Evolutionary conservation across 257 asterid species (phyloP), one percentile per base, ranked within the genome.

Genomic region (Misopates orontium): DNA sequence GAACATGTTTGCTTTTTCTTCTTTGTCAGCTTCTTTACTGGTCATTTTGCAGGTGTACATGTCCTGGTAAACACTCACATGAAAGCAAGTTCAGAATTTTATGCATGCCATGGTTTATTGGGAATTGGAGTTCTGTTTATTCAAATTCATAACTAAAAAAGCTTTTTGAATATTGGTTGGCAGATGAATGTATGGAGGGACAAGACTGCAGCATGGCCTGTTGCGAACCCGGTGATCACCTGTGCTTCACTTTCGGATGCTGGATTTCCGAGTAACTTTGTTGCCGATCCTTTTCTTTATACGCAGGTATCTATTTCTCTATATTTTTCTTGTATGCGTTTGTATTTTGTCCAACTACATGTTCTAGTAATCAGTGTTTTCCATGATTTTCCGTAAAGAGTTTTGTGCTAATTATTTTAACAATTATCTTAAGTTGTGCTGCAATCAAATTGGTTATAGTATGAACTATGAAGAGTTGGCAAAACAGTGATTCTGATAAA

Each of bases 201-300:
- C 51, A 74, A 84, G 64, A 75, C 67, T 74, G 84, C 92, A 82
- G 95, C 99, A 62, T 93, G 97, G 95, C 97, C 99, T 47, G 90
- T 90, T 24, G 96, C 95, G 24, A 93, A 93, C 69, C 97, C 99
- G 3, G 85, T 93, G 60, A 71, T 90, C 73, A 90, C 96, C 39
- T 93, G 99, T 80, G 97, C 97, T 69, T 86, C 91, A 10, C 78
- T 83, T 72, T 93, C 99, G 51, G 80, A 83, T 73, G 83, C 92
- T 70, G 96, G 98, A 16, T 79, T 83, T 36, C 97, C 96, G 39
- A 93, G 96, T 73, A 93, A 93, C 54, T 93, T 90, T 71, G 99
- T 93, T 67, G 99, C 97, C 8, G 96, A 93, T 62, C 97, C 99
- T 50, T 91, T 91, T 81, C 89, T 91, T 60, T 87, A 76, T 77